Percentiles rank a stretch among this genome's conserved stretches.
These are phyloP conservation scores for Annona squamosa DNA, from an alignment of 164 flowering plant genomes.

Conservation along the genomic window DNA sequence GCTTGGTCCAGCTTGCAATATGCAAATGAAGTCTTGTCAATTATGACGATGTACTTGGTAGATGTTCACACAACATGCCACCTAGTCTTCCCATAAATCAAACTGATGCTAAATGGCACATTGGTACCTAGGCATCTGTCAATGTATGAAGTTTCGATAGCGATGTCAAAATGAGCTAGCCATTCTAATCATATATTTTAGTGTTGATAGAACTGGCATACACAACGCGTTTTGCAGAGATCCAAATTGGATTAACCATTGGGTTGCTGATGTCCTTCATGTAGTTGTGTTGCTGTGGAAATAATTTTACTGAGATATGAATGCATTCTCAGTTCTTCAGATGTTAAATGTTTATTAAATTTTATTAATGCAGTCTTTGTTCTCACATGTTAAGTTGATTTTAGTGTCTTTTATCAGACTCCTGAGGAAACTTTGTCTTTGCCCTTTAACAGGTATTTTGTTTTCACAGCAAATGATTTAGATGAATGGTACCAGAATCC, in stretches of 20 bases:
- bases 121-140: background rate
- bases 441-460: constrained; percentile 66
- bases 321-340: background rate
- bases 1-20: background rate
- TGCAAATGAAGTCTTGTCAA: background rate
- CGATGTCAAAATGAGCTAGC: too few relatives aligned
- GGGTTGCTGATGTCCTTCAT: background rate
- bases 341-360: background rate
- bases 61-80: background rate
- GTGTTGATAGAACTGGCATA: too few relatives aligned
- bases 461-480: constrained; percentile 70
- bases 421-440: constrained; percentile 8
- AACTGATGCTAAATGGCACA: background rate
- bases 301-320: background rate
- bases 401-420: background rate
- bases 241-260: too few relatives aligned
- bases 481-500: constrained; percentile 88
- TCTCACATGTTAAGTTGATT: background rate
- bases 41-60: background rate
- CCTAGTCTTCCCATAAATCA: background rate
- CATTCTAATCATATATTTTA: too few relatives aligned
- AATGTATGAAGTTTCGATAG: background rate
- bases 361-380: background rate
- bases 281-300: background rate
- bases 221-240: too few relatives aligned